These are phyloP conservation scores for Penicillium longicatenatum DNA, from an alignment of 495 filamentous ascomycete species.

Conservation along the genomic window DNA sequence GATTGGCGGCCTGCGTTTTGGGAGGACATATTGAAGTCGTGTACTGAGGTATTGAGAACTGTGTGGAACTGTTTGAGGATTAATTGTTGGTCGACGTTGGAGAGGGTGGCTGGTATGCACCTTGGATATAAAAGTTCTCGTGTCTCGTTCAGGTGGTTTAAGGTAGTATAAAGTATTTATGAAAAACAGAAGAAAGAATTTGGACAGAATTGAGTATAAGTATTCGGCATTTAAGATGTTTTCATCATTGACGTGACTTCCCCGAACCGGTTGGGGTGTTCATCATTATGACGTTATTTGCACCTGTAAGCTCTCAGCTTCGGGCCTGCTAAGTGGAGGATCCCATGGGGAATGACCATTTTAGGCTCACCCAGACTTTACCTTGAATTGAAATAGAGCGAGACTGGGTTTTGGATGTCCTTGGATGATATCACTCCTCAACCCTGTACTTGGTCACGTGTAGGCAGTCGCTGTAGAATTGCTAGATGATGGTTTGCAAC, in stretches of 20 bases:
- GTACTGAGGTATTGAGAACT: no score
- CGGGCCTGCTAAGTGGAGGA: no score
- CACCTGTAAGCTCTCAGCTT: neutral
- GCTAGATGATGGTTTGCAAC: no score
- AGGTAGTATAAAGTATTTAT: no score
- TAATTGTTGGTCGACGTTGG: neutral
- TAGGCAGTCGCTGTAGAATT: no score
- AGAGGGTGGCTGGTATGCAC: no score
- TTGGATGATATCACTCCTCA: neutral
- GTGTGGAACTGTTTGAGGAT: neutral
- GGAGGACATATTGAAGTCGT: constrained; percentile 40
- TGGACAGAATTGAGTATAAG: neutral
- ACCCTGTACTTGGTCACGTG: no score
- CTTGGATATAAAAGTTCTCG: no score
- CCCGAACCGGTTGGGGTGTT: constrained; percentile 18
- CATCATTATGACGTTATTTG: constrained; percentile 33
- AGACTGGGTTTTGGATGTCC: no score
- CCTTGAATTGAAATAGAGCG: no score
- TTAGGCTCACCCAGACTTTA: neutral
- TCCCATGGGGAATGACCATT: neutral
- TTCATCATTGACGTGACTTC: constrained; percentile 23
- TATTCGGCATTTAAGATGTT: constrained; percentile 2
- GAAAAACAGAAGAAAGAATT: neutral
- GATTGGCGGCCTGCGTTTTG: constrained; percentile 72
- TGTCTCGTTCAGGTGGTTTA: no score